Percentiles rank a stretch among this genome's conserved stretches.
Conservation (phyloP, 306 rosid species). For the Trifolium dubium region DNA sequence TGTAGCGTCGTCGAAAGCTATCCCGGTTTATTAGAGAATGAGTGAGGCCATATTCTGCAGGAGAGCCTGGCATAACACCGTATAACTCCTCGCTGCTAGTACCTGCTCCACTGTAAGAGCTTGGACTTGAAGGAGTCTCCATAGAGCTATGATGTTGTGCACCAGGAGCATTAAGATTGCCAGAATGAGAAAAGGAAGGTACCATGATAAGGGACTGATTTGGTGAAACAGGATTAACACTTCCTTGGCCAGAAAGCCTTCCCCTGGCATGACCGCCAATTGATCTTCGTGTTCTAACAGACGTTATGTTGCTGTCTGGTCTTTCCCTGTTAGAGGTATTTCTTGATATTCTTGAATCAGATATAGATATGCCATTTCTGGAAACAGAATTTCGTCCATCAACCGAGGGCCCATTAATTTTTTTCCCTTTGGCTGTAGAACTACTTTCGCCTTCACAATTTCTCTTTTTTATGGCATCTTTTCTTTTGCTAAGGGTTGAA, state of each 20-base stretch:
- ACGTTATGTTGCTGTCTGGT: constrained; percentile 47
- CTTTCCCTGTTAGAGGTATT: constrained; percentile 60
- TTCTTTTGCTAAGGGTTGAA: constrained; percentile 55
- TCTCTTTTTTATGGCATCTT: constrained; percentile 65
- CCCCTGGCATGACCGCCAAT: constrained; percentile 56
- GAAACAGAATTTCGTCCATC: constrained; percentile 58
- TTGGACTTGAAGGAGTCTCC: constrained; percentile 54
- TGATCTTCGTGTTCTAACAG: constrained; percentile 69
- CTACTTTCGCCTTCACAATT: constrained; percentile 86
- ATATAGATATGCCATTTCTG: constrained; percentile 68
- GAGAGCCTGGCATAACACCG: constrained; percentile 51
- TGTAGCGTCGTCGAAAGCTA: constrained; percentile 61
- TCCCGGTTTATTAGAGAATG: constrained; percentile 64
- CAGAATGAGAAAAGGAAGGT: constrained; percentile 57
- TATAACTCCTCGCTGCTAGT: constrained; percentile 57
- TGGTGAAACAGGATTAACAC: constrained; percentile 49
- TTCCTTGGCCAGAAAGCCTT: constrained; percentile 65
- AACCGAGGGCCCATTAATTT: constrained; percentile 59
- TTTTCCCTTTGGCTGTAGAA: constrained; percentile 75
- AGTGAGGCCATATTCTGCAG: constrained; percentile 60
- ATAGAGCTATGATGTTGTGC: constrained; percentile 50
- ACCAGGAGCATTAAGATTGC: constrained; percentile 53
- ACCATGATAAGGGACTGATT: constrained; percentile 48
- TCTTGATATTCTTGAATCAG: constrained; percentile 72
- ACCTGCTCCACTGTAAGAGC: constrained; percentile 60